These are phyloP conservation scores for Atkinsonella texensis DNA, from an alignment of 2,329 filamentous ascomycete genomes.

Conservation along the genomic window DNA sequence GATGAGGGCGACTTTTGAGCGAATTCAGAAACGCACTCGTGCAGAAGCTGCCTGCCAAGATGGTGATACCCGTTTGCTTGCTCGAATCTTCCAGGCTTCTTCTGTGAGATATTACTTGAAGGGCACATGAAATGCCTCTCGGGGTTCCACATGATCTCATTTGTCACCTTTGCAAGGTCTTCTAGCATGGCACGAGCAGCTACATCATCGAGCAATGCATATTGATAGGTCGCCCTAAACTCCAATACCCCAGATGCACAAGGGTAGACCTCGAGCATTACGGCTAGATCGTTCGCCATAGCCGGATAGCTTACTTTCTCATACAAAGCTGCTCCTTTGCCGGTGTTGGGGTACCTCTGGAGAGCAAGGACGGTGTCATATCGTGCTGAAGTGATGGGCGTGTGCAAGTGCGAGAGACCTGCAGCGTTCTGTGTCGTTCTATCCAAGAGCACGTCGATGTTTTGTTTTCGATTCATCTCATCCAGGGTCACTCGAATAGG, in stretches of 20 bases:
- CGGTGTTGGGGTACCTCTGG: slow-evolving; percentile 15
- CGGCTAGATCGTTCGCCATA: not conserved
- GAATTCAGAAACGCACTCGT: not conserved
- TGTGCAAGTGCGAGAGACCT: not conserved
- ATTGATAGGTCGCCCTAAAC: not conserved
- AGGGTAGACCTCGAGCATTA: not conserved
- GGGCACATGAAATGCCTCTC: not conserved
- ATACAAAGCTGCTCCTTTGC: not conserved
- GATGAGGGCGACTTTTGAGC: not conserved
- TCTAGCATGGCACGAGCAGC: not conserved
- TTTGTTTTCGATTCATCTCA: not conserved
- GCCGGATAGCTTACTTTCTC: not conserved
- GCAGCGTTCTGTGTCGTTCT: not conserved
- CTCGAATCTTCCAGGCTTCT: not conserved
- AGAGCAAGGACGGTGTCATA: slow-evolving; percentile 24
- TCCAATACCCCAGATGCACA: not conserved
- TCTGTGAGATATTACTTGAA: not conserved
- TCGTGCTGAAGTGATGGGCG: slow-evolving; percentile 7
- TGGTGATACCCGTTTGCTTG: not conserved
- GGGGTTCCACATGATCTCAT: not conserved
- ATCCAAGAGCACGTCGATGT: not conserved
- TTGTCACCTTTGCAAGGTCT: not conserved
- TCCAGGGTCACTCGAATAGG: not conserved
- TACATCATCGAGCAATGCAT: not conserved
- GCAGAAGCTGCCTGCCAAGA: not conserved